These are phyloP conservation scores for Brassica balearica DNA, from an alignment of 441 rosid species.

Conservation along the genomic window DNA sequence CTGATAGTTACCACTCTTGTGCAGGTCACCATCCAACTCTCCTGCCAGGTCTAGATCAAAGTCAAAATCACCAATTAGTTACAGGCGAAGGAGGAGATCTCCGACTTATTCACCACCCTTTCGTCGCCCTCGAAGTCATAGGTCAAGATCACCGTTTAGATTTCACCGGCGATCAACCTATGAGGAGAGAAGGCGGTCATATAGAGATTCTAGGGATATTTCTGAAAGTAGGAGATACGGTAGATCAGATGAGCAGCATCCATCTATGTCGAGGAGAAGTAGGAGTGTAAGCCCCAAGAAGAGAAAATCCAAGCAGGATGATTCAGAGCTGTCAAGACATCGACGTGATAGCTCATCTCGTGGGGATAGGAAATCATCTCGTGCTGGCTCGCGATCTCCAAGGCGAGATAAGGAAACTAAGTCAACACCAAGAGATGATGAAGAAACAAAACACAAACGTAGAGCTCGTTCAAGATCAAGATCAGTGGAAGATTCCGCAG, in stretches of 20 bases:
- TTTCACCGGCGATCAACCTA: slow-evolving; percentile 62
- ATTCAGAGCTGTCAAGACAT: slow-evolving; percentile 67
- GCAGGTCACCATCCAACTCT: slow-evolving; percentile 84
- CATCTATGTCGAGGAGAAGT: slow-evolving; percentile 73
- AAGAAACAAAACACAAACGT: slow-evolving; percentile 51
- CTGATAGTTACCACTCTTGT: slow-evolving; percentile 37
- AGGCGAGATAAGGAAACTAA: slow-evolving; percentile 57
- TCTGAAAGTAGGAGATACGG: slow-evolving; percentile 61
- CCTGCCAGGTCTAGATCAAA: slow-evolving; percentile 73
- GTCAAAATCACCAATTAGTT: slow-evolving; percentile 79
- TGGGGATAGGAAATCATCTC: slow-evolving; percentile 58
- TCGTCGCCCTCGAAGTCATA: slow-evolving; percentile 64
- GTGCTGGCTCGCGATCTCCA: slow-evolving; percentile 72
- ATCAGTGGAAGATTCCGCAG: slow-evolving; percentile 61
- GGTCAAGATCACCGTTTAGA: slow-evolving; percentile 77
- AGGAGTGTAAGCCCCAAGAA: slow-evolving; percentile 71
- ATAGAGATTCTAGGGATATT: slow-evolving; percentile 65
- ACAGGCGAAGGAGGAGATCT: slow-evolving; percentile 68
- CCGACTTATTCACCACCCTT: slow-evolving; percentile 73
- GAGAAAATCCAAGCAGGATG: slow-evolving; percentile 60
- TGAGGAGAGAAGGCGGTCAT: slow-evolving; percentile 63
- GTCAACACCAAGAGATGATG: slow-evolving; percentile 62
- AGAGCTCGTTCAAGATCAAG: slow-evolving; percentile 69
- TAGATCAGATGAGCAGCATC: slow-evolving; percentile 62
- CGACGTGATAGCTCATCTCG: slow-evolving; percentile 59